These are phyloP conservation scores for Haemoproteus tartakovskyi DNA, from an alignment of 169 alveolate genomes.

Conservation along the genomic window DNA sequence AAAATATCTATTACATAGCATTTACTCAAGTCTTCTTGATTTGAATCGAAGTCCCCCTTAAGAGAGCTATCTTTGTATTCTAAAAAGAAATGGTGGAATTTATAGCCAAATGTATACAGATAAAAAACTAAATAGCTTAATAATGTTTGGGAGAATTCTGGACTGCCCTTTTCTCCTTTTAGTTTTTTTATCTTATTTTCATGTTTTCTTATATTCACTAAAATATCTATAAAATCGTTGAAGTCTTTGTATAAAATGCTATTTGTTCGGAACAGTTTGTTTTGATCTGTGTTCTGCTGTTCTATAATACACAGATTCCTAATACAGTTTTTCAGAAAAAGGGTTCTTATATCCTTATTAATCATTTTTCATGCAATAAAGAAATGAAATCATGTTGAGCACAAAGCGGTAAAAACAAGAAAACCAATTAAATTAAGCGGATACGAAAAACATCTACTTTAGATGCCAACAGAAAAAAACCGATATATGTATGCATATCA, in stretches of 20 bases:
- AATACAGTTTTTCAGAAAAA: slow-evolving; percentile 22
- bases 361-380: slow-evolving; percentile 33
- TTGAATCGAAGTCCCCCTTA: no score
- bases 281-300: slow-evolving; percentile 27
- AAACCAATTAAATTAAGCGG: no score
- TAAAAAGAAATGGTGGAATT: slow-evolving; percentile 50
- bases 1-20: slow-evolving; percentile 24
- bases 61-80: slow-evolving; percentile 41
- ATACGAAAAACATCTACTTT: no score
- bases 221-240: slow-evolving; percentile 16
- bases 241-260: slow-evolving; percentile 41
- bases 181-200: slow-evolving; percentile 38
- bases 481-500: no score
- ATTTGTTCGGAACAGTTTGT: slow-evolving; percentile 17
- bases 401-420: no score
- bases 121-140: slow-evolving; percentile 34
- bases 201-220: slow-evolving; percentile 40
- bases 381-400: no score
- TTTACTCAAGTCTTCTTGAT: slow-evolving; percentile 8
- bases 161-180: background rate
- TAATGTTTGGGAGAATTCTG: slow-evolving; percentile 9
- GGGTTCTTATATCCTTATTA: slow-evolving; percentile 19
- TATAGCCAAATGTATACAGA: slow-evolving; percentile 27
- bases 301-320: slow-evolving; percentile 35
- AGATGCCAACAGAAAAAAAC: no score